Evolutionary conservation across 352 stramenopile species (phyloP).

Genomic region (Aphanomyces astaci): DNA sequence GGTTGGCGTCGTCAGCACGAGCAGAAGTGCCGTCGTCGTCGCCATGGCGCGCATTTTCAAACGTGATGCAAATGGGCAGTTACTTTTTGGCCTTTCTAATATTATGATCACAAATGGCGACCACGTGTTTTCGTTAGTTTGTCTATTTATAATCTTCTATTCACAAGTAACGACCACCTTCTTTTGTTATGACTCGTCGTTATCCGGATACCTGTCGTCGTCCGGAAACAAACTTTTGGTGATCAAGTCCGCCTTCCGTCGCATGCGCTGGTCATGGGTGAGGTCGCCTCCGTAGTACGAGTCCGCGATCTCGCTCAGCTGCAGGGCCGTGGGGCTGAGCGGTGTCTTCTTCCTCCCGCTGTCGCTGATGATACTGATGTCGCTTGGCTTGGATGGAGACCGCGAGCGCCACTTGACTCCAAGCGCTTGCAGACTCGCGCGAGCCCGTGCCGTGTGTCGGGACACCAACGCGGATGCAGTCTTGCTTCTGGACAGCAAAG

Average conservation of each 20-base stretch:
- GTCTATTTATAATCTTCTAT: no score
- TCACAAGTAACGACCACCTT: no score
- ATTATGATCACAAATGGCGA: neutral
- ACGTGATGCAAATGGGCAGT: neutral
- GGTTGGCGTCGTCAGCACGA: neutral
- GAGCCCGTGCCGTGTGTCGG: neutral
- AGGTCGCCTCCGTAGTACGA: conserved; percentile 6
- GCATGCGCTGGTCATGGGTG: neutral
- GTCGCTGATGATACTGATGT: no score
- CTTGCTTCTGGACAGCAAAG: neutral
- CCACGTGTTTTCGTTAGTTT: no score
- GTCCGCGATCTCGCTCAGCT: neutral
- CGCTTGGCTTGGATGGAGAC: neutral
- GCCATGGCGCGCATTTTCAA: neutral
- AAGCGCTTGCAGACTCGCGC: neutral
- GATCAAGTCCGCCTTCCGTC: neutral
- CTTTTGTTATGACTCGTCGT: neutral
- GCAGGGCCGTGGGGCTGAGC: neutral
- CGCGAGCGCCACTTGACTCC: conserved; percentile 1
- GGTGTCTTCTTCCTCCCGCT: neutral
- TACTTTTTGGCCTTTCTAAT: neutral
- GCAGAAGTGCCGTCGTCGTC: neutral
- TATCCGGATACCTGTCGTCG: neutral
- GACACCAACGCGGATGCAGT: neutral
- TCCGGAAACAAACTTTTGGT: neutral